Evolutionary conservation across 2,329 filamentous ascomycete genomes (phyloP), one percentile per base, ranked within the genome.

Genomic region (Chlorencoelia australis): DNA sequence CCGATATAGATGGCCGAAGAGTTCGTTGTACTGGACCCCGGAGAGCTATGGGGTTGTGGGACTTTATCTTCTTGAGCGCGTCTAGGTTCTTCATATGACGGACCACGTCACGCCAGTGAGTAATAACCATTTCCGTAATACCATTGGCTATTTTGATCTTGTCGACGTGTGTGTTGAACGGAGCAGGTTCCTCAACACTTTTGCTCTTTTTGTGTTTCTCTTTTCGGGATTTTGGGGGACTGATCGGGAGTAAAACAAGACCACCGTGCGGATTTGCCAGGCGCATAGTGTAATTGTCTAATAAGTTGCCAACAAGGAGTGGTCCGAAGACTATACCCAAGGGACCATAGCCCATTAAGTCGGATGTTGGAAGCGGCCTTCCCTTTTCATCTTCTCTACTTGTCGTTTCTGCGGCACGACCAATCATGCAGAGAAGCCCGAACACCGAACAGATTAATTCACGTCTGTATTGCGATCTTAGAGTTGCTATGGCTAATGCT

Each of bases 371-470:
- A 8, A 75, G 57, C 3, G 71, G 67, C 24, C 62, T 59, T 4
- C 71, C 69, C 8, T 60, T 57, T 13, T 64, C 63, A 42, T 75
- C 68, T 49, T 75, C 68, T 17, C 67, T 61, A 4, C 65, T 64
- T 0, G 66, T 58, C 21, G 60, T 64, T 50, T 81, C 72, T 2
- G 75, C 71, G 4, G 66, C 60, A 17, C 70, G 62, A 2, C 75
- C 77, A 37, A 82, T 66, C 24, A 79, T 61, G 35, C 69, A 74
- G 8, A 82, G 60, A 9, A 82, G 60, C 0, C 77, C 79, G 51
- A 82, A 77, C 0, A 82, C 75, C 4, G 75, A 72, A 43, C 73
- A 80, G 28, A 82, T 75, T 3, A 82, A 59, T 30, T 80, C 73
- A 16, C 76, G 64, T 27, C 74, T 68, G 41, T 72, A 73, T 35